Base-by-base conservation (phyloP, 768 basidiomycete species). In the Hortiboletus campestris region DNA sequence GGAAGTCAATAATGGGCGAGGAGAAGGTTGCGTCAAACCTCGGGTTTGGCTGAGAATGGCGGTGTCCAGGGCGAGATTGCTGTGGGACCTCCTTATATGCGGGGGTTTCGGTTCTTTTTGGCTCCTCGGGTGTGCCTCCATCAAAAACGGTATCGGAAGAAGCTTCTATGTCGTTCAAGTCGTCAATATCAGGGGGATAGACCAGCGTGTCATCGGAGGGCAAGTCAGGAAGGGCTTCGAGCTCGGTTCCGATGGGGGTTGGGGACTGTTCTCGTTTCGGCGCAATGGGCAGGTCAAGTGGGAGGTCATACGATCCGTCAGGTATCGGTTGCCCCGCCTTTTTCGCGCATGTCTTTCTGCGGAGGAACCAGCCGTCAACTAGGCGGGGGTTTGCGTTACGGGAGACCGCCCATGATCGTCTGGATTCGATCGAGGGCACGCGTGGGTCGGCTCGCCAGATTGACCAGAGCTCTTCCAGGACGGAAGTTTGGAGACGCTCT, bases 391-490 rank as follows among this genome's bases (percentile, higher is more conserved):
- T 58, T 39, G 61, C 61, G 29, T 56, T 41, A 47, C 60, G 69
- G 9, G 63, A 65, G 41, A 55, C 54, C 0, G 69, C 69, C 69
- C 69, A 70, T 25, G 53, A 56, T 35, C 55, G 63, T 42, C 69
- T 53, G n/a, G 71, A 70, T 28, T 48, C 53, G 34, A 69, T 10
- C 3, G 71, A 63, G 31, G 69, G 69, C 4, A 70, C 58, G 39
- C 71, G 69, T 10, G 61, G 67, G 49, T 73, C 46, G 9, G 56
- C 46, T 39, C 34, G 61, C 69, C 71, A 70, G 39, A 70, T 70
- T 5, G 51, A 61, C 67, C 67, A 69, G 22, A 70, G 71, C 17
- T 70, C 69, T 40, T 52, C 31, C 19, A 69, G 55, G 39, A 58
- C 43, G 2, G 53, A 51, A 19, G 14, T n/a, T 17, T 36, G 2